Evolutionary conservation across 192 early-diverging fungal genomes (phyloP), one percentile per base, ranked within the genome.

Genomic region (Linnemannia zychae): DNA sequence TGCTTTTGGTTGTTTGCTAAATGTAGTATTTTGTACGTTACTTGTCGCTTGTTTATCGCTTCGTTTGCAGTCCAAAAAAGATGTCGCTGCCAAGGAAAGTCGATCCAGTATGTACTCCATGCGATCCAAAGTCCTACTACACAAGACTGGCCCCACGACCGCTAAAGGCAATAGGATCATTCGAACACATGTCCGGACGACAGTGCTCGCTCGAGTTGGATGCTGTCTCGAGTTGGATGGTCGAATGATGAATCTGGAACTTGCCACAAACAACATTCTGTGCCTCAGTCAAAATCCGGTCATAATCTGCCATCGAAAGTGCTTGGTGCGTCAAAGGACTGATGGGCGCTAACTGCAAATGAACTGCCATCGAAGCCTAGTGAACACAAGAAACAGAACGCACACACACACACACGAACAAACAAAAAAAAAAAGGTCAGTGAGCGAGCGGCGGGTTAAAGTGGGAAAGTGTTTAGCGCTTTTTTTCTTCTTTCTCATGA

Each of bases 191-290:
- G 20, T 89, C 83, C 1, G 90, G 90, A 57, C 85, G 86, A 57
- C 90, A 91, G 53, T 91, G 90, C 38, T 85, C 83, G 38, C 88
- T 89, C 11, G 87, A 78, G 68, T 89, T 89, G 0, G 68, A 74
- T 3, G 87, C 67, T 11, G 84, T 79, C 81, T 92, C 91, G 17
- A 92, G 79, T 74, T 92, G 91, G 24, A 92, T 77, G 1, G 91
- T 92, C 15, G 91, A 88, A 68, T 92, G 91, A 72, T 91, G 91
- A 7, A 92, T 88, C 48, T 87, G 81, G 78, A 87, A 92, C 16
- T 76, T 76, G 31, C 87, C 90, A 67, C 91, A 92, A 1, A 92
- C 81, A 48, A 90, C 78, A 31, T 88, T 88, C 68, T 92, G 90
- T 2, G 90, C 88, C 70, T 89, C 83, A 0, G 82, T 73, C 57